Conservation (phyloP, 352 stramenopile genomes). For the Phytopythium vexans region DNA sequence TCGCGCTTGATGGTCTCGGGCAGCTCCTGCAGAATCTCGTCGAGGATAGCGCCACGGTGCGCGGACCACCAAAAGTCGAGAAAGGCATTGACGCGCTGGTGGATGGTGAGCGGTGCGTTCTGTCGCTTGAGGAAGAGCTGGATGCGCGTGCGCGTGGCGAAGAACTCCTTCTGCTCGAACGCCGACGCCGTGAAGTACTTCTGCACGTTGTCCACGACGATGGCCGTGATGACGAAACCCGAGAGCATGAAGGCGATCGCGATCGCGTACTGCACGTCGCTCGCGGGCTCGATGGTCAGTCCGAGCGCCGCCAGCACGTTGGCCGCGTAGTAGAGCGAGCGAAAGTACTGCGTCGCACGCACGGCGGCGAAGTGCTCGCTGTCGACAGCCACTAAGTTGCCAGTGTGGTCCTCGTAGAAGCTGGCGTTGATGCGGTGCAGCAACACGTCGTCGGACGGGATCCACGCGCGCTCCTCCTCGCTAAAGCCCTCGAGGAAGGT, state of each 20-base stretch:
- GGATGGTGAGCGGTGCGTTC: constrained; percentile 43
- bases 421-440: constrained; percentile 31
- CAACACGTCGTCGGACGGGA: constrained; percentile 42
- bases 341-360: constrained; percentile 47
- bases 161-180: constrained; percentile 69
- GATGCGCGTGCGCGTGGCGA: constrained; percentile 47
- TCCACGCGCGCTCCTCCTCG: constrained; percentile 32
- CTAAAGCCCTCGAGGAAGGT: constrained; percentile 46
- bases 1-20: constrained; percentile 51
- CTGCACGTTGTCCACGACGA: constrained; percentile 70
- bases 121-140: constrained; percentile 65
- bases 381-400: constrained; percentile 11
- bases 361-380: constrained; percentile 24
- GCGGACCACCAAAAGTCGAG: constrained; percentile 70
- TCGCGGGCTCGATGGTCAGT: constrained; percentile 42
- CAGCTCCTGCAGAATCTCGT: constrained; percentile 52
- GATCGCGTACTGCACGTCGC: constrained; percentile 38
- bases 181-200: constrained; percentile 63
- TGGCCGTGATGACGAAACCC: constrained; percentile 59
- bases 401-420: constrained; percentile 25
- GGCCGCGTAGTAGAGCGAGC: constrained; percentile 53
- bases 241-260: constrained; percentile 67
- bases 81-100: constrained; percentile 61
- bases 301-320: constrained; percentile 48
- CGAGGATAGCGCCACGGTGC: constrained; percentile 59